Evolutionary conservation across 495 filamentous ascomycete genomes (phyloP).

Genomic region (Thermochaetoides thermophila): DNA sequence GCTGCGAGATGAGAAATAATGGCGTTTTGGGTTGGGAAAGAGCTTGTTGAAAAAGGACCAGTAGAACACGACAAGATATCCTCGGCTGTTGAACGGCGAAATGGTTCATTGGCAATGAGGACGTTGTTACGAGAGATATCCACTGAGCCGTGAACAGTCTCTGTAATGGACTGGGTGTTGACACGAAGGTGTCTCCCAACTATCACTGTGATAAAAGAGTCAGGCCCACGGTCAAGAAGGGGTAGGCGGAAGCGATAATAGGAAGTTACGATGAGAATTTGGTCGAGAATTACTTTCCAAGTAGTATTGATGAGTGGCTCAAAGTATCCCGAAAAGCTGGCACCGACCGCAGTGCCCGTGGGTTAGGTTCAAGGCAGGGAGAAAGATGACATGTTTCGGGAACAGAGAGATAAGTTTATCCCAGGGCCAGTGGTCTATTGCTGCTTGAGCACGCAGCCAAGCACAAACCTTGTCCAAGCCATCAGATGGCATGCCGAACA

Average conservation of each 20-base stretch:
- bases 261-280: slow-evolving; percentile 1
- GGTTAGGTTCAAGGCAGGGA: slow-evolving; percentile 52
- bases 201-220: too few species aligned
- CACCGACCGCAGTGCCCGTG: slow-evolving; percentile 43
- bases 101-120: slow-evolving; percentile 32
- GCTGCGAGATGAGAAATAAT: slow-evolving; percentile 49
- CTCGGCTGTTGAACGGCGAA: slow-evolving; percentile 40
- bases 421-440: slow-evolving; percentile 47
- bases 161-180: slow-evolving; percentile 28
- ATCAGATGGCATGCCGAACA: slow-evolving; percentile 43
- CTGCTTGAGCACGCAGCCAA: slow-evolving; percentile 38
- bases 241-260: background rate
- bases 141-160: slow-evolving; percentile 15
- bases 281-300: slow-evolving; percentile 29
- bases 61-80: slow-evolving; percentile 63
- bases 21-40: slow-evolving; percentile 44
- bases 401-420: slow-evolving; percentile 44
- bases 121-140: slow-evolving; percentile 9
- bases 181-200: slow-evolving; percentile 18
- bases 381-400: slow-evolving; percentile 26
- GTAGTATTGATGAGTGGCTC: slow-evolving; percentile 48
- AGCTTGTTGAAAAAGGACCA: slow-evolving; percentile 48
- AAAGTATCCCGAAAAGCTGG: slow-evolving; percentile 49
- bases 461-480: slow-evolving; percentile 45
- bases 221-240: background rate